Evolutionary conservation across 306 rosid species (phyloP).

Genomic region (Geum urbanum): DNA sequence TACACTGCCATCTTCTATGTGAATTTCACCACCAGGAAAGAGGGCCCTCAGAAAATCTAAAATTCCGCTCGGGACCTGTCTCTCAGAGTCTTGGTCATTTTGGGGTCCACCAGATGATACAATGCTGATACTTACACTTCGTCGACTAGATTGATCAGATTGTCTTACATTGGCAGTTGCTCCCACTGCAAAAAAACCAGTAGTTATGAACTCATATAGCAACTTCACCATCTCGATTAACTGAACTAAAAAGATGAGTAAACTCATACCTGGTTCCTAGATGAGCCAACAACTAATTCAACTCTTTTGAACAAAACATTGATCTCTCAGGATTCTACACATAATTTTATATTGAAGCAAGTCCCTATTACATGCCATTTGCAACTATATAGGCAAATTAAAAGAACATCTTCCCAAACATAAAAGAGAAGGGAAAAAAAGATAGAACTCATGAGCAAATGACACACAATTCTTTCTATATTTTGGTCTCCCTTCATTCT

Average conservation of each 20-base stretch:
- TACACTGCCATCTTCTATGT: constrained; percentile 58
- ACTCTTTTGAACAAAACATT: not conserved
- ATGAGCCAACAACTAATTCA: not conserved
- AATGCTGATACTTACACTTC: constrained; percentile 57
- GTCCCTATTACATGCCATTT: not conserved
- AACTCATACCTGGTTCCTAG: not conserved
- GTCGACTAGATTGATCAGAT: constrained; percentile 42
- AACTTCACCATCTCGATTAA: not conserved
- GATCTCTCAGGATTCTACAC: not conserved
- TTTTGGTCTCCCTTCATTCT: not conserved
- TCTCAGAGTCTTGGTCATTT: constrained; percentile 61
- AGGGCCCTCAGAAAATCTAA: constrained; percentile 58
- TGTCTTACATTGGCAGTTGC: constrained; percentile 46
- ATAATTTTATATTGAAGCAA: not conserved
- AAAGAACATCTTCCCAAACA: not conserved
- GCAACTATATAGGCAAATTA: not conserved
- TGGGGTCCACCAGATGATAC: constrained; percentile 67
- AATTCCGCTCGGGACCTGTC: constrained; percentile 60
- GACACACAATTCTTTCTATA: not conserved
- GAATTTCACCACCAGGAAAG: constrained; percentile 90
- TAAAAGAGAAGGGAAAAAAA: not conserved
- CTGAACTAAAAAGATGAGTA: constrained; percentile 4
- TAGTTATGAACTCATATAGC: constrained; percentile 2
- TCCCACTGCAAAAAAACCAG: constrained; percentile 43
- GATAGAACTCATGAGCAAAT: not conserved